Conservation (phyloP, 2,329 filamentous ascomycete species). For the Ophiocordyceps sinensis region DNA sequence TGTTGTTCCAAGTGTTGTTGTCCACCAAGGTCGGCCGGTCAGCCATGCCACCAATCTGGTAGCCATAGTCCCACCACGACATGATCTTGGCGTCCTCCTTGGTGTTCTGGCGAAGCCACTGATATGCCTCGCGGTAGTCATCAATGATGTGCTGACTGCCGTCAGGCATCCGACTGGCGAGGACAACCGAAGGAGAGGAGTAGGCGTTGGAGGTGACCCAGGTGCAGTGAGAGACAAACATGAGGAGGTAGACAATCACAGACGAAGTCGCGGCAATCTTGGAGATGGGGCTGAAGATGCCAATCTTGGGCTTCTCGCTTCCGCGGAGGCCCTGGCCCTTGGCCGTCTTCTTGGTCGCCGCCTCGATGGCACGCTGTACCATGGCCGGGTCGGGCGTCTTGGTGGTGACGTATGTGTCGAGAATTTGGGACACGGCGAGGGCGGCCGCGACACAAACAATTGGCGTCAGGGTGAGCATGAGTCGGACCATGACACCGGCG, state of each 20-base stretch:
- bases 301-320: constrained; percentile 58
- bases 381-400: constrained; percentile 44
- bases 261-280: constrained; percentile 64
- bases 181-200: constrained; percentile 91
- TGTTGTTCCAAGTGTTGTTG: constrained; percentile 99
- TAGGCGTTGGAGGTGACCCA: constrained; percentile 99
- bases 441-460: constrained; percentile 92
- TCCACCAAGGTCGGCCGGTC: constrained; percentile 93
- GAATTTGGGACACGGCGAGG: constrained; percentile 70
- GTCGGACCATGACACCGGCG: constrained; percentile 95
- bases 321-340: constrained; percentile 49
- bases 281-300: constrained; percentile 68
- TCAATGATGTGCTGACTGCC: constrained; percentile 98
- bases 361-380: constrained; percentile 29
- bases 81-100: constrained; percentile 92
- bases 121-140: constrained; percentile 97
- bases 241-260: constrained; percentile 65
- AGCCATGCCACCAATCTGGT: constrained; percentile 99
- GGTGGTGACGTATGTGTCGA: constrained; percentile 69
- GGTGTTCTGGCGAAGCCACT: constrained; percentile 98
- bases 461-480: constrained; percentile 95
- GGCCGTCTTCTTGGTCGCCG: constrained; percentile 40
- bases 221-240: constrained; percentile 95
- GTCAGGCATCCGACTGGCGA: constrained; percentile 84
- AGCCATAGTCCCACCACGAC: constrained; percentile 99